Conservation (phyloP, 2,329 filamentous ascomycete genomes). For the Lasiodiplodia sp. region DNA sequence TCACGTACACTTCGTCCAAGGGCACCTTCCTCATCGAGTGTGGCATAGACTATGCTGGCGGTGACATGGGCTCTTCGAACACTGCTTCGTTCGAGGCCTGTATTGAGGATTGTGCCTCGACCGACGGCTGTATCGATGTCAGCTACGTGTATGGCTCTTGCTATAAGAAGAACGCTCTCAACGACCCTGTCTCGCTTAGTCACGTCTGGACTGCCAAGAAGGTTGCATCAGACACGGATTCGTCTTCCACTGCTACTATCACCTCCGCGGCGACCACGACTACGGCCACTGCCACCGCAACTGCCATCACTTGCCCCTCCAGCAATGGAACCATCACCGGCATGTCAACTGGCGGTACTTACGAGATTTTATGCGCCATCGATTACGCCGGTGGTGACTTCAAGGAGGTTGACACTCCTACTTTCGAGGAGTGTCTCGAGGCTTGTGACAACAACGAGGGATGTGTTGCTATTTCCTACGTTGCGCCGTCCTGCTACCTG, state of each 20-base stretch:
- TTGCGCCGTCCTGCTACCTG: conserved; percentile 12
- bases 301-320: neutral
- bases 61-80: conserved; percentile 23
- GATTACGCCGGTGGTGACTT: conserved; percentile 19
- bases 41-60: conserved; percentile 21
- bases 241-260: neutral
- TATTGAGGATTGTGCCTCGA: conserved; percentile 26
- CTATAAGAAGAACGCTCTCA: conserved; percentile 29
- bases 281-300: neutral
- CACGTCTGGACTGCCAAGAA: conserved; percentile 28
- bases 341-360: conserved; percentile 11
- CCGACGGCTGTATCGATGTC: conserved; percentile 28
- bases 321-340: conserved; percentile 1
- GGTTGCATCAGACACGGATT: neutral
- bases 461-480: conserved; percentile 10
- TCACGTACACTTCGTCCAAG: conserved; percentile 31
- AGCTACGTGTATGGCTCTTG: conserved; percentile 23
- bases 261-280: neutral
- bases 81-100: conserved; percentile 17
- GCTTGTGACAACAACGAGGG: conserved; percentile 7
- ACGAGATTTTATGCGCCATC: conserved; percentile 7
- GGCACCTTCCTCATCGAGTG: conserved; percentile 33
- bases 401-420: neutral
- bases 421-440: conserved; percentile 18
- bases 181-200: neutral